A percentile compares a stretch with the other conserved stretches of the same genome.
Conservation (phyloP, 2,329 filamentous ascomycete genomes). For the Xylaria polymorpha region DNA sequence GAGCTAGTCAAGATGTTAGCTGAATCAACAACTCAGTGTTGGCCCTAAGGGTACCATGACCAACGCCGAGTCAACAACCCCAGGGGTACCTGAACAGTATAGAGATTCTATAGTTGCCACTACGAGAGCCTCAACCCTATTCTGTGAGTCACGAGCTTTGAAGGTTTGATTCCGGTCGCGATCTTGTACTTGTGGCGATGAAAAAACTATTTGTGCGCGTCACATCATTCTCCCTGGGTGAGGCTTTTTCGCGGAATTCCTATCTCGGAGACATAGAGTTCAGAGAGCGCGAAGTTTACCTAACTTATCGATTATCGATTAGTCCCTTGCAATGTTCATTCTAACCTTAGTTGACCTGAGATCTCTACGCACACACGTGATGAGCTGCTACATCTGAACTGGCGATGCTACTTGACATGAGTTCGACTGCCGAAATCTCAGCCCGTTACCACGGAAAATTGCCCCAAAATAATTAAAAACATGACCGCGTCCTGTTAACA, state of each 20-base stretch:
- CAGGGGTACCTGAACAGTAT: background rate
- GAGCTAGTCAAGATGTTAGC: background rate
- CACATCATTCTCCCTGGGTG: background rate
- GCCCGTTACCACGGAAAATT: background rate
- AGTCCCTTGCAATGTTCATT: background rate
- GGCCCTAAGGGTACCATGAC: constrained; percentile 10
- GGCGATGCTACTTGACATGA: background rate
- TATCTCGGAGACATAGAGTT: background rate
- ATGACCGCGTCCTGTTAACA: background rate
- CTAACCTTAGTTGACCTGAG: background rate
- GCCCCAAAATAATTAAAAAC: background rate
- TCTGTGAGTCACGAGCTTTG: constrained; percentile 20
- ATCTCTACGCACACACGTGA: background rate
- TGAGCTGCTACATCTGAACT: background rate
- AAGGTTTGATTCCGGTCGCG: background rate
- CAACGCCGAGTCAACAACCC: background rate
- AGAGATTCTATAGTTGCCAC: background rate
- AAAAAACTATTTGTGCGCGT: background rate
- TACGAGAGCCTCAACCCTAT: background rate
- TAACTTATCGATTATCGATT: background rate
- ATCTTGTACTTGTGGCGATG: background rate
- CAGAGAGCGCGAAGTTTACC: background rate
- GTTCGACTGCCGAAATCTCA: background rate
- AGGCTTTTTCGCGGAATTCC: background rate
- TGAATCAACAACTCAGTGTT: constrained; percentile 1